Percentiles rank a stretch among this genome's conserved stretches.
phyloP scores from a whole-genome alignment of 805 yeast species.

The Candida argentea region DNA sequence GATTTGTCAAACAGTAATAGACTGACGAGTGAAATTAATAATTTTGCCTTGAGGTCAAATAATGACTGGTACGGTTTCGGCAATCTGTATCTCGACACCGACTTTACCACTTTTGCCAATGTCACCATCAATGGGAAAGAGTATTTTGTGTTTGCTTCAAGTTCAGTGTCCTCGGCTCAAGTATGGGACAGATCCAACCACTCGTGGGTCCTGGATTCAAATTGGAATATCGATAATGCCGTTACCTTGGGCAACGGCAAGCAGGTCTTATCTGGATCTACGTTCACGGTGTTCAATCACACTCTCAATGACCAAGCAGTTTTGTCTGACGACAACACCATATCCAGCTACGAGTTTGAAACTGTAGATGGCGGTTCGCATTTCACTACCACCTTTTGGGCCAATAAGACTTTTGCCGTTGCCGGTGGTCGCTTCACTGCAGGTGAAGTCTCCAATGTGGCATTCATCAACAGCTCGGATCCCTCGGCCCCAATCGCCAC shows the following conservation, averaged over 20 bases:
- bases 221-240: constrained; percentile 23
- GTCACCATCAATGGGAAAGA: constrained; percentile 28
- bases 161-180: constrained; percentile 11
- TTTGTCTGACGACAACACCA: constrained; percentile 10
- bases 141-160: constrained; percentile 29
- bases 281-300: constrained; percentile 25
- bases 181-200: constrained; percentile 34
- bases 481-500: constrained; percentile 9
- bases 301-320: constrained; percentile 18
- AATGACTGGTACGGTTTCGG: constrained; percentile 37
- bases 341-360: constrained; percentile 14
- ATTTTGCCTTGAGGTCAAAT: constrained; percentile 25
- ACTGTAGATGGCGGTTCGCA: constrained; percentile 9
- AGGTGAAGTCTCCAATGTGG: constrained; percentile 15
- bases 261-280: constrained; percentile 25
- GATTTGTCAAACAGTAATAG: constrained; percentile 21
- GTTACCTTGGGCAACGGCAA: constrained; percentile 12
- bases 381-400: constrained; percentile 26
- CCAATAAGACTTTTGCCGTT: constrained; percentile 41
- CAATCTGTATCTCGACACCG: constrained; percentile 11
- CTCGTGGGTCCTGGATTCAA: constrained; percentile 23
- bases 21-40: constrained; percentile 11
- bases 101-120: constrained; percentile 15
- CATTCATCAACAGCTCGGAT: constrained; percentile 13
- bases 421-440: constrained; percentile 51